Conservation (phyloP, 441 rosid species). For the Pelargonium citronellum region DNA sequence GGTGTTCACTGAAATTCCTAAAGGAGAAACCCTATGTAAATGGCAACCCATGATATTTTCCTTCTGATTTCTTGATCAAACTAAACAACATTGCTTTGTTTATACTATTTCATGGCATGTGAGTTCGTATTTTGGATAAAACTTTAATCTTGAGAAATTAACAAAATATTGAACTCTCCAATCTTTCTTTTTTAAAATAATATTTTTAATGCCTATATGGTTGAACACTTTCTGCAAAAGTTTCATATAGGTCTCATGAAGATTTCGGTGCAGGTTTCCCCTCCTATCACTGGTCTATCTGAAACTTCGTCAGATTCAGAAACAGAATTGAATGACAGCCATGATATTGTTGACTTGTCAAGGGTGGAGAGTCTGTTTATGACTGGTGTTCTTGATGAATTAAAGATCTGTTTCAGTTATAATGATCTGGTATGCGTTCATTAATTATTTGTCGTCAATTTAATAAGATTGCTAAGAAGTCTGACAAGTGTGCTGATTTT, state of each 20-base stretch:
- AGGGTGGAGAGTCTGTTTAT: constrained; percentile 60
- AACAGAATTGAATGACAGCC: constrained; percentile 38
- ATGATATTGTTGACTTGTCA: constrained; percentile 36
- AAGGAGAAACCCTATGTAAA: neutral
- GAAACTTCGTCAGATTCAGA: constrained; percentile 91
- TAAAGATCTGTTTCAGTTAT: constrained; percentile 75
- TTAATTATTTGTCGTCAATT: constrained; percentile 17
- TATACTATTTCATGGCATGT: neutral
- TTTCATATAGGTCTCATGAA: constrained; percentile 9
- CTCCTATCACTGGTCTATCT: constrained; percentile 74
- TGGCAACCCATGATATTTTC: neutral
- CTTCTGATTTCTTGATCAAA: neutral
- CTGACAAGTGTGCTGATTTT: constrained; percentile 30
- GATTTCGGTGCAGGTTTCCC: constrained; percentile 56
- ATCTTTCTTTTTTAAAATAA: neutral
- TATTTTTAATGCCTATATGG: no score
- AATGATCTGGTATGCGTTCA: constrained; percentile 46
- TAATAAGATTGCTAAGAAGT: constrained; percentile 24
- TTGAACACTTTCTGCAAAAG: neutral
- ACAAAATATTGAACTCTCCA: neutral
- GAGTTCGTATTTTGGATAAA: neutral
- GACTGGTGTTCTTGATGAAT: constrained; percentile 89
- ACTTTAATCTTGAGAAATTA: neutral
- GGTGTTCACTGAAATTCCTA: neutral
- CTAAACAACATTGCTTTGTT: neutral